phyloP scores from a whole-genome alignment of 768 basidiomycete species.

The Lentinula guzmanii region DNA sequence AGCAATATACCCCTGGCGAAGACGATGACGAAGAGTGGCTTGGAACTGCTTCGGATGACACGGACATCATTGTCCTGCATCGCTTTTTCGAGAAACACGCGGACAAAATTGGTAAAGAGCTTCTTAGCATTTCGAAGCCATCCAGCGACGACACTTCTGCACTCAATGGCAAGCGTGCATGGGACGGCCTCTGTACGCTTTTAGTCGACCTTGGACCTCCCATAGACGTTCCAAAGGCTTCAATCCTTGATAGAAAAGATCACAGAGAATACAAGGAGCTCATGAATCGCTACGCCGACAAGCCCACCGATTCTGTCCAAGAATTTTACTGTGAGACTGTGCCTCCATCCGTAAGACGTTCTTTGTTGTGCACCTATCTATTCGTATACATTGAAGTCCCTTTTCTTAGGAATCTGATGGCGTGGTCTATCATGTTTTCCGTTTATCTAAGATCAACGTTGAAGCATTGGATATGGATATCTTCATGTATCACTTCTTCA shows the following conservation, averaged over 20 bases:
- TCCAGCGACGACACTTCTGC: slow-evolving; percentile 48
- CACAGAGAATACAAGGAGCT: slow-evolving; percentile 66
- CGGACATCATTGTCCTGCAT: slow-evolving; percentile 77
- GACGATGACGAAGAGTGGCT: slow-evolving; percentile 71
- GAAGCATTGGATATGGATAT: slow-evolving; percentile 77
- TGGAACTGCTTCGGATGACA: slow-evolving; percentile 74
- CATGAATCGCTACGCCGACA: slow-evolving; percentile 56
- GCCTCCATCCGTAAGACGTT: slow-evolving; percentile 34
- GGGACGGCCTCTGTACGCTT: slow-evolving; percentile 75
- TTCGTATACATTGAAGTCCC: background rate
- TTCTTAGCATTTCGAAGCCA: slow-evolving; percentile 65
- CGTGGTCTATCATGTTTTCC: slow-evolving; percentile 53
- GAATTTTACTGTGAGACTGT: slow-evolving; percentile 60
- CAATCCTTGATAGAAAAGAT: slow-evolving; percentile 35
- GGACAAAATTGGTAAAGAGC: slow-evolving; percentile 83
- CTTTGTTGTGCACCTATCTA: background rate
- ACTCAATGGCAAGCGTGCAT: slow-evolving; percentile 69
- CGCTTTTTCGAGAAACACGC: slow-evolving; percentile 82
- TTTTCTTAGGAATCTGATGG: slow-evolving; percentile 33
- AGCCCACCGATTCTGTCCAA: slow-evolving; percentile 55
- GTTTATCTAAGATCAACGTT: slow-evolving; percentile 66
- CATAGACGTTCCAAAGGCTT: slow-evolving; percentile 60
- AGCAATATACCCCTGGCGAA: slow-evolving; percentile 25
- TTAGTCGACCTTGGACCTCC: slow-evolving; percentile 75
- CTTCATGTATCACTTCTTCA: slow-evolving; percentile 72